A percentile compares a stretch with the other conserved stretches of the same genome.
Evolutionary conservation across 2,329 filamentous ascomycete genomes (phyloP).

Genomic region (Hymenoscyphus fructigenus): DNA sequence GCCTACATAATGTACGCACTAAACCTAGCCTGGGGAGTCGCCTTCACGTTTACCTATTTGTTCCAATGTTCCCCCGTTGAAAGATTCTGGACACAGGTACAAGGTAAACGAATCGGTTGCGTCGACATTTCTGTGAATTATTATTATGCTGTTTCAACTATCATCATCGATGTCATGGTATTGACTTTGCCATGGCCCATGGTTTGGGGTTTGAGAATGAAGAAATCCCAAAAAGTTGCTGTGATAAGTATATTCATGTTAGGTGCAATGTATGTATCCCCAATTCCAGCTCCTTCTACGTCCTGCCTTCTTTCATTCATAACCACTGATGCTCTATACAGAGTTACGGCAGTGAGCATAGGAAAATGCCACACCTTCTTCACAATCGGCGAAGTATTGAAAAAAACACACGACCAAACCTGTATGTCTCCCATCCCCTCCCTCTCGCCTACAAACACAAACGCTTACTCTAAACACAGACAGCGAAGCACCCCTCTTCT

Average conservation of each 20-base stretch:
- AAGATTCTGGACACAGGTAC: neutral
- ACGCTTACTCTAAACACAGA: neutral
- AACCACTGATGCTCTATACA: neutral
- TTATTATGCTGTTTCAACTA: neutral
- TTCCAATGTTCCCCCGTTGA: neutral
- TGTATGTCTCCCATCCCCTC: neutral
- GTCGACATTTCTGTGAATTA: constrained; percentile 1
- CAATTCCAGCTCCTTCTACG: neutral
- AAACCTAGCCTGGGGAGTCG: neutral
- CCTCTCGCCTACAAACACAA: neutral
- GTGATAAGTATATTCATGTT: constrained; percentile 5
- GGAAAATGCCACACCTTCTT: constrained; percentile 3
- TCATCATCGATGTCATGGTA: constrained; percentile 2
- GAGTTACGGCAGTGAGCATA: neutral
- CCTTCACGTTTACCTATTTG: neutral
- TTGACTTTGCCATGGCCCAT: neutral
- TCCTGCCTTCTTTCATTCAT: neutral
- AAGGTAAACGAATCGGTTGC: neutral
- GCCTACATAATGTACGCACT: neutral
- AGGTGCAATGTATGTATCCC: neutral
- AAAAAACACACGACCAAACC: neutral
- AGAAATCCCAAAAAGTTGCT: neutral
- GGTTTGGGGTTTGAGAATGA: neutral
- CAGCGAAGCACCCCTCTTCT: constrained; percentile 5
- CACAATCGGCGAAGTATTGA: neutral